Percentiles rank a stretch among this genome's conserved stretches.
Conservation (phyloP, 148 eudicot species). For the Vaccinium corymbosum region DNA sequence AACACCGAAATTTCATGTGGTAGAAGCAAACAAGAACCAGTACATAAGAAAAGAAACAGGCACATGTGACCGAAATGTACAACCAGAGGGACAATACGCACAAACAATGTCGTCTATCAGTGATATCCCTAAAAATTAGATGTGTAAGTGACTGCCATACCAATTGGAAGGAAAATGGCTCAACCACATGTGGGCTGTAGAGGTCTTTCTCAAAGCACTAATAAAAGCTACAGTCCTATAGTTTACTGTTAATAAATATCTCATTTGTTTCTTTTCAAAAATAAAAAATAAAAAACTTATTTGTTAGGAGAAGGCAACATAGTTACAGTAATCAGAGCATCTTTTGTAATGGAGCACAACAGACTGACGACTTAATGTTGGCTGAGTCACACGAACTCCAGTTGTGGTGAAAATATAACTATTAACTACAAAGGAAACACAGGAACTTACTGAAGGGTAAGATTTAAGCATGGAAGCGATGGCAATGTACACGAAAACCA, state of each 20-base stretch:
- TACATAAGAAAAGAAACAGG: background rate
- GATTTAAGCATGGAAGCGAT: constrained; percentile 90
- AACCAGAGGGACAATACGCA: background rate
- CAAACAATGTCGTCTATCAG: background rate
- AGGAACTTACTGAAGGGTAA: constrained; percentile 84
- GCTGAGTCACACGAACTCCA: background rate
- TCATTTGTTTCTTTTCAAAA: background rate
- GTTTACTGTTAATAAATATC: background rate
- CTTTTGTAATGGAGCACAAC: background rate
- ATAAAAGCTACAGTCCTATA: background rate
- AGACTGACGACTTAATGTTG: background rate
- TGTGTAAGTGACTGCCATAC: background rate
- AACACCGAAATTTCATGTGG: background rate
- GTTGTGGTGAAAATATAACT: background rate
- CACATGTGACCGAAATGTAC: background rate
- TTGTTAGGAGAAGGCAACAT: background rate
- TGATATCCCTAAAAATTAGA: background rate
- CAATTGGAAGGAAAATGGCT: background rate
- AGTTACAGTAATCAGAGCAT: background rate
- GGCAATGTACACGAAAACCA: constrained; percentile 83
- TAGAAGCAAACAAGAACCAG: background rate
- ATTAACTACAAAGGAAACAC: background rate
- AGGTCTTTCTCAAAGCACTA: constrained; percentile 7
- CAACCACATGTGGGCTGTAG: background rate
- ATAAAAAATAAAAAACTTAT: no score